phyloP scores from a whole-genome alignment of 148 eudicot species.

The Chenopodium album region DNA sequence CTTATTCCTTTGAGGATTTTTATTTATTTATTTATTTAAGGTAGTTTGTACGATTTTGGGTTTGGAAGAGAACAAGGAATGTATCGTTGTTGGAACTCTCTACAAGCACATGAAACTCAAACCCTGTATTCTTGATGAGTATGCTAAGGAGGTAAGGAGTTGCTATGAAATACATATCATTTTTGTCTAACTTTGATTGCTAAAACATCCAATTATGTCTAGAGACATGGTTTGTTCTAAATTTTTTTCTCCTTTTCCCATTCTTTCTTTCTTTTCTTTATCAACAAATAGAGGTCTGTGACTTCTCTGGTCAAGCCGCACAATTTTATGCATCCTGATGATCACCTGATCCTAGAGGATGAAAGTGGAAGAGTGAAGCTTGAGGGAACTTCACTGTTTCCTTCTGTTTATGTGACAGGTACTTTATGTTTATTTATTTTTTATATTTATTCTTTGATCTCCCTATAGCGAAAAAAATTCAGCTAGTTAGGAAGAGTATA shows the following conservation, averaged over 20 bases:
- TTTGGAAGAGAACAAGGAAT: constrained; percentile 76
- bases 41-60: constrained; percentile 81
- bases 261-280: constrained; percentile 1
- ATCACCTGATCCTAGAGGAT: constrained; percentile 81
- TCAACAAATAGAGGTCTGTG: constrained; percentile 57
- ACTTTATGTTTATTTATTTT: constrained; percentile 17
- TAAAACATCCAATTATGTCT: background rate
- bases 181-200: background rate
- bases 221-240: background rate
- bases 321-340: constrained; percentile 80
- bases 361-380: constrained; percentile 96
- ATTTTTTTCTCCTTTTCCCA: background rate
- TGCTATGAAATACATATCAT: background rate
- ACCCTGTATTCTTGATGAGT: constrained; percentile 85
- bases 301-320: constrained; percentile 75
- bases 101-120: constrained; percentile 98
- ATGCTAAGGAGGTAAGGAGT: constrained; percentile 77
- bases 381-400: constrained; percentile 55
- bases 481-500: background rate
- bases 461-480: background rate
- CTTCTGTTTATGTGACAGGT: constrained; percentile 94
- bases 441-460: background rate
- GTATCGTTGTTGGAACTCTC: constrained; percentile 87
- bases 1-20: constrained; percentile 12
- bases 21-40: constrained; percentile 14